Evolutionary conservation across 2,329 filamentous ascomycete genomes (phyloP).

Genomic region (Byssochlamys sp.): DNA sequence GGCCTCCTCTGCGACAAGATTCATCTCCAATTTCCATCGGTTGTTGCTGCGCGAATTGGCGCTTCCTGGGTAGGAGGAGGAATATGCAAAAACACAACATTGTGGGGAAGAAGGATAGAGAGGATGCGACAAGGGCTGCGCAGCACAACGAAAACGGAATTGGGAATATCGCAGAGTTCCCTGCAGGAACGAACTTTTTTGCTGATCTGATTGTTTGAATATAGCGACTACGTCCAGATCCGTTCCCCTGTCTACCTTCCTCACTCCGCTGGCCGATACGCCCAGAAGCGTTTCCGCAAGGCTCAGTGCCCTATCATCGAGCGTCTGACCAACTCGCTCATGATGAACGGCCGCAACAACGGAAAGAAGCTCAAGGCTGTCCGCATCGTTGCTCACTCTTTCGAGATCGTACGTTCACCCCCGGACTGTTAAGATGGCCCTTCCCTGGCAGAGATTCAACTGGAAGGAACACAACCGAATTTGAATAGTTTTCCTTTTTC

Average conservation of each 20-base stretch:
- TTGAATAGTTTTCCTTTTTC: constrained; percentile 1
- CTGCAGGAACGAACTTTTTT: constrained; percentile 8
- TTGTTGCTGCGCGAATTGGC: not conserved
- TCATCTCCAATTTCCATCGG: not conserved
- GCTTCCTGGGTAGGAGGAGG: constrained; percentile 8
- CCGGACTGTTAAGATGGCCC: not conserved
- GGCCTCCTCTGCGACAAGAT: not conserved
- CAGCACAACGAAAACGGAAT: constrained; percentile 2
- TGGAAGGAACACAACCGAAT: not conserved
- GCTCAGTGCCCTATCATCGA: constrained; percentile 99
- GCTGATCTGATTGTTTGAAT: constrained; percentile 20
- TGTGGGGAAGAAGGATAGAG: not conserved
- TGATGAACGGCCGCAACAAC: constrained; percentile 99
- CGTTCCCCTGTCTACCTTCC: constrained; percentile 97
- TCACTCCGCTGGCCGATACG: constrained; percentile 97
- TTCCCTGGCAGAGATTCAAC: not conserved
- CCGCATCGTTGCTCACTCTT: constrained; percentile 95
- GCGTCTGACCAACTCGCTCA: constrained; percentile 99
- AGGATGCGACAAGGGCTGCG: not conserved
- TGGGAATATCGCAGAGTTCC: not conserved
- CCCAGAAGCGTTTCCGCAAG: constrained; percentile 99
- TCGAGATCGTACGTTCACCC: constrained; percentile 81
- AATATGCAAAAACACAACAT: constrained; percentile 4
- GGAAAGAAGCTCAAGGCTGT: constrained; percentile 99
- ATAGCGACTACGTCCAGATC: constrained; percentile 99